Evolutionary conservation across 192 early-diverging fungal genomes (phyloP), one percentile per base, ranked within the genome.

Genomic region (Coemansia sp.): DNA sequence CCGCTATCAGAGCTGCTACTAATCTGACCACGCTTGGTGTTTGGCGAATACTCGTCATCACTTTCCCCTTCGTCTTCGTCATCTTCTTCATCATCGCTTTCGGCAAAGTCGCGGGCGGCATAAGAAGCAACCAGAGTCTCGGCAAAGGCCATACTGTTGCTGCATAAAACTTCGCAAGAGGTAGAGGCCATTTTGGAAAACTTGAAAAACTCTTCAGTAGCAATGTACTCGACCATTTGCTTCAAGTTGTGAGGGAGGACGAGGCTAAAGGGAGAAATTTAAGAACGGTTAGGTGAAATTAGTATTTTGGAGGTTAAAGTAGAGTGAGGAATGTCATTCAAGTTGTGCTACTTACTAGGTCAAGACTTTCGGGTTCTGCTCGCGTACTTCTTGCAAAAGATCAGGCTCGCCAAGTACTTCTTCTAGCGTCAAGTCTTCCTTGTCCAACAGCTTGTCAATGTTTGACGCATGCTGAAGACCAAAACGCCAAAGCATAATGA

Each of bases 341-440:
- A n/a, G n/a, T n/a, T n/a, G n/a, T n/a, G n/a, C n/a, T n/a, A n/a
- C 82, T 80, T 76, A 77, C 76, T 90, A 88, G 55, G 95, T 90
- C 62, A 99, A 85, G 20, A 99, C 88, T 80, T 93, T 95, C 44
- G 91, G 86, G 82, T 96, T 97, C 59, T 96, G 93, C 44, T 90
- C 88, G 77, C 97, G 96, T 75, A 93, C 90, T 89, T 99, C 96
- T 84, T 98, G 96, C 61, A 97, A 83, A 64, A 99, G 85, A 84
- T 95, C 96, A 69, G 94, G 90, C 68, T 98, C 95, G 75, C 96
- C 92, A 47, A 99, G 86, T 24, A 98, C 79, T 71, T 98, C 96
- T 52, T 96, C 93, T 38, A 98, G 87, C 18, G 93, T 93, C 63
- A 95, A 76, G 74, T 93, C 94, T 65, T 94, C 93, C 69, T 93